Conservation (phyloP, 139 green algal genomes). For the Auxenochlorella pyrenoidosa region DNA sequence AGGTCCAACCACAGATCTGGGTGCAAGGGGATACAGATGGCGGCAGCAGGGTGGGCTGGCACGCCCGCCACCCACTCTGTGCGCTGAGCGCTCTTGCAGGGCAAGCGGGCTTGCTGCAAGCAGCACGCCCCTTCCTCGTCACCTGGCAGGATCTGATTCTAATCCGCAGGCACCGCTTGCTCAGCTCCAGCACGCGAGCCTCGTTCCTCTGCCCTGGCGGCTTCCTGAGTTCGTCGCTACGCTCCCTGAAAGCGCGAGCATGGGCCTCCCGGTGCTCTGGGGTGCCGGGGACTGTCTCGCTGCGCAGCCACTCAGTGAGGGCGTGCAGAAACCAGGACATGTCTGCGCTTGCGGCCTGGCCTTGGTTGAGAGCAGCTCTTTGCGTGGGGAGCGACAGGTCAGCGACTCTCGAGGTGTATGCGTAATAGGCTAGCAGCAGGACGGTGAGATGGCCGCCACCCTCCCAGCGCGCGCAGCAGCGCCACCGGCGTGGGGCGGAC, state of each 20-base stretch:
- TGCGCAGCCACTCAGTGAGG: background rate
- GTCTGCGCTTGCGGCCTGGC: too few species aligned
- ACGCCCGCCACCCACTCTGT: too few species aligned
- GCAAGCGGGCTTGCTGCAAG: background rate
- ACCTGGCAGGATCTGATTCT: background rate
- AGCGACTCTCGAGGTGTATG: too few species aligned
- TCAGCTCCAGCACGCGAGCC: background rate
- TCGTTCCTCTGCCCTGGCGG: background rate
- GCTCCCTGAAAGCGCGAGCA: background rate
- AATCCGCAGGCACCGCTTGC: background rate
- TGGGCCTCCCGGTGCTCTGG: background rate
- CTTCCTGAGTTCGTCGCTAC: background rate
- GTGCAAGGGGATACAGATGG: too few species aligned
- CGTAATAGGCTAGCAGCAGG: too few species aligned
- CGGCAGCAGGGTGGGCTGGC: too few species aligned
- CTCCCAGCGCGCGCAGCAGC: too few species aligned
- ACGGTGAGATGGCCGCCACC: too few species aligned
- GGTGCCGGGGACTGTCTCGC: background rate
- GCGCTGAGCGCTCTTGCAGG: background rate
- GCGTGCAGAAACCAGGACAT: conserved; percentile 3
- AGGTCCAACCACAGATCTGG: too few species aligned
- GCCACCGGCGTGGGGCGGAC: too few species aligned
- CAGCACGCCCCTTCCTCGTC: background rate
- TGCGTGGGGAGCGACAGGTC: too few species aligned
- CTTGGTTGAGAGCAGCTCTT: too few species aligned